phyloP scores from a whole-genome alignment of 1,139 yeast genomes.

The Lodderomyces oxycetoniae region DNA sequence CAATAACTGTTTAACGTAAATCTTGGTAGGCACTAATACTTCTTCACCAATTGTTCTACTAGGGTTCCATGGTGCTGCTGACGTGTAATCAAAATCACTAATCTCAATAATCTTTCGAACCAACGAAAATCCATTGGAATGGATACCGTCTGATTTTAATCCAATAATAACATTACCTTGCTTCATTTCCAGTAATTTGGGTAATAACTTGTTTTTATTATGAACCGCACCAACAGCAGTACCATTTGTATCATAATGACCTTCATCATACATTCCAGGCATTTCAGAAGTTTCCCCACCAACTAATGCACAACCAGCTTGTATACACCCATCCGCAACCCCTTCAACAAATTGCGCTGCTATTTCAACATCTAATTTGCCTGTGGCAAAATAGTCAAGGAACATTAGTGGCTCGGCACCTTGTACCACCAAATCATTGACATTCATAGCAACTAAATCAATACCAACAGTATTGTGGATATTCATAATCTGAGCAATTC shows the following conservation, averaged over 20 bases:
- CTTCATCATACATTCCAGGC: constrained; percentile 97
- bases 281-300: constrained; percentile 99
- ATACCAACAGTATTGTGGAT: constrained; percentile 96
- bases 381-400: constrained; percentile 95
- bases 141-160: constrained; percentile 85
- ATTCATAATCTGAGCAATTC: constrained; percentile 85
- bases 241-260: constrained; percentile 97
- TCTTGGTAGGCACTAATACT: constrained; percentile 82
- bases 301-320: constrained; percentile 94
- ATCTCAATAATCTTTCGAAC: constrained; percentile 91
- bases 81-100: constrained; percentile 61
- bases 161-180: constrained; percentile 84
- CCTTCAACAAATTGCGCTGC: constrained; percentile 91
- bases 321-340: constrained; percentile 93
- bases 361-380: constrained; percentile 75
- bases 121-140: constrained; percentile 93
- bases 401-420: constrained; percentile 98
- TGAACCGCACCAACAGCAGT: constrained; percentile 99
- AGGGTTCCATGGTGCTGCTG: constrained; percentile 80
- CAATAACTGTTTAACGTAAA: constrained; percentile 86
- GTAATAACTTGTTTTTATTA: constrained; percentile 67
- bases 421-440: constrained; percentile 93
- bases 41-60: constrained; percentile 78
- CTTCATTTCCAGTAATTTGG: constrained; percentile 60
- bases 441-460: constrained; percentile 98